Base-by-base conservation (phyloP, 2,329 filamentous ascomycete genomes). In the Aureobasidium lini region DNA sequence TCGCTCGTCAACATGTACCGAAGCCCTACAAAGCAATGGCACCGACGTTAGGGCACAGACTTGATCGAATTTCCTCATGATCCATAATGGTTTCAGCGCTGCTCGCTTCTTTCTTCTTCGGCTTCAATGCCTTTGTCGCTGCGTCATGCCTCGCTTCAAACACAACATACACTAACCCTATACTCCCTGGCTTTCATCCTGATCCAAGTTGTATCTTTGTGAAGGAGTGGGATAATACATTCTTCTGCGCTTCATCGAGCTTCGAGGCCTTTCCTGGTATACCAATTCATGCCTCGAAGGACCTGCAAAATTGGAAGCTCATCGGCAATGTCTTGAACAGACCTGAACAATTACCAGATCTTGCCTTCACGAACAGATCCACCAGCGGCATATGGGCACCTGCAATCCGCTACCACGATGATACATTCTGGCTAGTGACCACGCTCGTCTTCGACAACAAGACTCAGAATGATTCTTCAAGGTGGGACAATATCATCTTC, bases 251-350 rank as follows among this genome's bases (percentile, higher is more conserved):
- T 2, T 71, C 71, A 1, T 77, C 75, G 1, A 75, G 71, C 23
- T 79, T 79, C 65, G 68, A 73, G 57, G 69, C 71, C 1, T 78
- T 76, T 46, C 77, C 77, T 0, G 76, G 76, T 0, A 67, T 78
- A 2, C 76, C 76, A 1, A 68, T 79, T 18, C 74, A 78, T 60
- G 72, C 72, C 8, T 75, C 71, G 60, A 73, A 71, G 48, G 74
- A 79, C 62, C 64, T 79, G 29, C 64, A 69, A 28, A 71, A 72
- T 57, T 79, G 76, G 76, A 69, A 68, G 15, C 65, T 72, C 11
- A 67, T 70, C 39, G 68, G 69, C 47, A 68, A 74, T 66, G 72
- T 64, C 1, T 64, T 71, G 48, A 71, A 68, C 63, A 66, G 72
- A 37, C 64, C 69, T 29, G 62, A 64, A 15, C 75, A 77, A 54